Base-by-base conservation (phyloP, 192 early-diverging fungal genomes). In the Jimgerdemannia flammicorona region DNA sequence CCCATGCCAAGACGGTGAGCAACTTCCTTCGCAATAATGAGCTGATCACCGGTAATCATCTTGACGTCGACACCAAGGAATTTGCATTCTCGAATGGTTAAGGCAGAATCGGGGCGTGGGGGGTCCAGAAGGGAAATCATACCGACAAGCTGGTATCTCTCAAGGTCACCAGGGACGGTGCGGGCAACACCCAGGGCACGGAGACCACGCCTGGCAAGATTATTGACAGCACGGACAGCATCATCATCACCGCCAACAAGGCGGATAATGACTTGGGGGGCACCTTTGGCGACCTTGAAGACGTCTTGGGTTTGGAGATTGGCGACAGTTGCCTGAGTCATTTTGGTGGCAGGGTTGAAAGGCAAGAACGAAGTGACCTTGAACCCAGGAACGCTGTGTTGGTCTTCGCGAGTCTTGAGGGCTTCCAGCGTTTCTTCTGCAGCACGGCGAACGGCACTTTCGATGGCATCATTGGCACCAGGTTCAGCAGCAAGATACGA, bases 1-100 rank as follows among this genome's bases (percentile, higher is more conserved):
- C 92, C 84, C 95, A 98, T 96, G 71, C 95, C 95, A 49, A 98
- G 90, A 74, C 97, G 93, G 54, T 85, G 86, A 29, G 95, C 95
- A 4, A 98, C 93, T 75, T 94, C 95, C 81, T 96, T 97, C 77
- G 92, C 96, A 84, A 97, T 96, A 75, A 96, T 95, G 75, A 91
- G 87, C 84, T 97, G 96, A 82, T 98, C 96, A 77, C 96, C 96
- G 44, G 96, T 98, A 76, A 98, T 93, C 96, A 97, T 96, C 84
- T 98, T 98, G 77, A 97, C 93, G 67, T 92, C 88, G 10, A 98
- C 92, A 70, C 95, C 97, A 80, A 95, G 90, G n/a, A 84, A 80
- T 73, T 91, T 86, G 83, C 95, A 97, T 66, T 93, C 92, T 29
- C 81, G 77, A 73, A 98, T 96, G 14, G 97, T 98, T 74, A 90